Conservation (phyloP, 345 rosid genomes). For the Hibiscus syriacus region DNA sequence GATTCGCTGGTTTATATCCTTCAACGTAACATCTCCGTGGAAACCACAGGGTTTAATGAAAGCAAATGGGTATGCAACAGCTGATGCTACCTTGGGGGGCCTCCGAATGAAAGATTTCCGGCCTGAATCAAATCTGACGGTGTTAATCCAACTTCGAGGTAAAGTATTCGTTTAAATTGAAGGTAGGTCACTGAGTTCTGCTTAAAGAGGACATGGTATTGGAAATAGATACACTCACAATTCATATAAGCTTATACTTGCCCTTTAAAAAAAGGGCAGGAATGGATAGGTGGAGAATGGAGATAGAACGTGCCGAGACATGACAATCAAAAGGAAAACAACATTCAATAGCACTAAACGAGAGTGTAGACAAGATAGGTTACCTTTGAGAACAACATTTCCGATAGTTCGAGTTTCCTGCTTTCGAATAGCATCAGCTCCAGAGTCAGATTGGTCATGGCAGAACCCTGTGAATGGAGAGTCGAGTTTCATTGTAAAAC, state of each 20-base stretch:
- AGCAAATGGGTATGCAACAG: slow-evolving; percentile 83
- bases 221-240: background rate
- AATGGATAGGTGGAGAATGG: too few relatives aligned
- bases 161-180: background rate
- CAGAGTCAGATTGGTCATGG: slow-evolving; percentile 34
- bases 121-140: slow-evolving; percentile 31
- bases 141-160: background rate
- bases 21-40: slow-evolving; percentile 84
- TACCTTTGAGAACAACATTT: slow-evolving; percentile 77
- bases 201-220: background rate
- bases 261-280: background rate
- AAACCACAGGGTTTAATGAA: slow-evolving; percentile 88
- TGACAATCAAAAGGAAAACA: background rate
- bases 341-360: background rate
- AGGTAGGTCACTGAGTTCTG: background rate
- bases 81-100: slow-evolving; percentile 65
- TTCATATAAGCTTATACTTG: background rate
- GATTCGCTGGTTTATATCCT: slow-evolving; percentile 90
- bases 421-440: slow-evolving; percentile 39
- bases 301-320: background rate
- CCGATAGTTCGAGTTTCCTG: slow-evolving; percentile 43
- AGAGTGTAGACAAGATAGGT: background rate
- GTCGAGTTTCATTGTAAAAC: background rate
- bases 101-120: slow-evolving; percentile 55
- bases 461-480: slow-evolving; percentile 9